Base-by-base conservation (phyloP, 192 early-diverging fungal genomes). In the Anaeromyces robustus region DNA sequence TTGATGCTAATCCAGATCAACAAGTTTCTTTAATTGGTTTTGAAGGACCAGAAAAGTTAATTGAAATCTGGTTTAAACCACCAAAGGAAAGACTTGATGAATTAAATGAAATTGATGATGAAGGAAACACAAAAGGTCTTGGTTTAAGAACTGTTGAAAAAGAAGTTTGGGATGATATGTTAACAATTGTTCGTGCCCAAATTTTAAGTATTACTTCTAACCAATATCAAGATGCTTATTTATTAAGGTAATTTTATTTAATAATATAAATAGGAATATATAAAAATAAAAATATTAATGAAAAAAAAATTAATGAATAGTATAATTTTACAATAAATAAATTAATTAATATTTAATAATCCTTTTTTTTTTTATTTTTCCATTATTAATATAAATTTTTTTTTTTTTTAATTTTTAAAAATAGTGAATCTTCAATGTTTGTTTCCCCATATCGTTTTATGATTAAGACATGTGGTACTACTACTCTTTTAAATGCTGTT, bases 391-490 rank as follows among this genome's bases (percentile, higher is more conserved):
- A n/a, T n/a, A n/a, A n/a, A n/a, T n/a, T n/a, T n/a, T n/a, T n/a
- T n/a, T n/a, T n/a, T n/a, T n/a, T n/a, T n/a, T n/a, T n/a, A n/a
- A n/a, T n/a, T n/a, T n/a, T n/a, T n/a, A n/a, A n/a, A n/a, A 84
- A 29, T 80, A 89, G 95, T 86, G 97, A 99, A 88, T 96, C 95
- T 22, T 96, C 96, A 77, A 94, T 99, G 91, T 99, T 99, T 86
- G 95, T 99, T 26, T 97, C 96, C 84, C 91, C 93, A n/a, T 93
- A 97, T 89, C 94, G 95, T 81, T 81, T 99, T 34, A 94, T 99
- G 77, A 87, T 99, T 80, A 99, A 99, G 88, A 99, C 97, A 18
- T 99, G 97, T 86, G 97, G 97, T 28, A 97, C 97, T 17, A 99
- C 97, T 28, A 97, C 95, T 16, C 87, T 99, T 30, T 85, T 99